These are phyloP conservation scores for Paratinospora sagittata DNA, from an alignment of 164 flowering plant species.

Conservation along the genomic window DNA sequence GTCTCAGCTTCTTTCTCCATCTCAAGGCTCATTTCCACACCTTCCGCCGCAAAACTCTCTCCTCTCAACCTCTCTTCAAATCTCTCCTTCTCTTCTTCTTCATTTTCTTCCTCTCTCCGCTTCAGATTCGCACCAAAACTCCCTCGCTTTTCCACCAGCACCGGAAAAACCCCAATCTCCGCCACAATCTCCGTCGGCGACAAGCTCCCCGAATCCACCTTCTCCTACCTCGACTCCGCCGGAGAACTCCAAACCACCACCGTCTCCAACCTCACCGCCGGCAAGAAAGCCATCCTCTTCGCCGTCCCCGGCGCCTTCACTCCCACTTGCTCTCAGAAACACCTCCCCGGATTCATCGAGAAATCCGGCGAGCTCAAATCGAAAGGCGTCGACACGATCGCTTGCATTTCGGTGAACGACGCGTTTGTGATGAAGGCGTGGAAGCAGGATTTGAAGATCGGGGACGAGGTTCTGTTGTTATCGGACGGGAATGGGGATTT, in stretches of 20 bases:
- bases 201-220: constrained; percentile 61
- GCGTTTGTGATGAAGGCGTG: constrained; percentile 80
- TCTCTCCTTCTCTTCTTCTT: background rate
- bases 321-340: constrained; percentile 83
- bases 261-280: constrained; percentile 48
- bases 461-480: constrained; percentile 52
- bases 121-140: background rate
- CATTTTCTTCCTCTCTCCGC: constrained; percentile 4
- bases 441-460: constrained; percentile 46
- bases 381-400: constrained; percentile 59
- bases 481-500: constrained; percentile 74
- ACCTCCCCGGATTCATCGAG: constrained; percentile 66
- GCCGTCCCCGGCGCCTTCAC: constrained; percentile 93
- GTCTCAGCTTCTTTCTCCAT: constrained; percentile 1
- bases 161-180: constrained; percentile 22
- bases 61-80: background rate
- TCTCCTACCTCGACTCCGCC: constrained; percentile 63
- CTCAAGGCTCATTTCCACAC: background rate
- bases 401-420: constrained; percentile 70
- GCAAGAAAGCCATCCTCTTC: constrained; percentile 58
- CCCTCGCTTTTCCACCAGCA: background rate
- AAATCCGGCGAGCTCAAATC: constrained; percentile 50
- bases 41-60: background rate
- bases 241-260: constrained; percentile 57
- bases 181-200: constrained; percentile 69